Evolutionary conservation across 2,329 filamentous ascomycete species (phyloP).

Genomic region (Acarospora socialis): DNA sequence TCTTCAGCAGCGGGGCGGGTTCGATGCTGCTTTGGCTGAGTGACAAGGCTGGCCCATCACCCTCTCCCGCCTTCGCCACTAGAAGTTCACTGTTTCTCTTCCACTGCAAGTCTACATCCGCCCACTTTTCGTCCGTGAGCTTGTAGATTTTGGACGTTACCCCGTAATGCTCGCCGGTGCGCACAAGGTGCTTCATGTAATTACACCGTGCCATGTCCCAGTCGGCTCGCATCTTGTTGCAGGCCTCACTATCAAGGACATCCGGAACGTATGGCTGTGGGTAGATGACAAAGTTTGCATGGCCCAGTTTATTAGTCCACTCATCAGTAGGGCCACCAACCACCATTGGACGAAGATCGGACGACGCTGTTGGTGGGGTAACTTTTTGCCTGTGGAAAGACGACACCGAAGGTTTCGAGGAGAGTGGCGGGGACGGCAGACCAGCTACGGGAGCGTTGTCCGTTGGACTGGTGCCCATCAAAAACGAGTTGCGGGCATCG

Average conservation of each 20-base stretch:
- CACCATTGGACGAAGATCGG: conserved; percentile 49
- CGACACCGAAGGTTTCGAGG: conserved; percentile 59
- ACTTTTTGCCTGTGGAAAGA: conserved; percentile 49
- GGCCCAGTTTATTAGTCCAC: conserved; percentile 75
- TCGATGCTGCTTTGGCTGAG: conserved; percentile 11
- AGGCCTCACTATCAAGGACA: conserved; percentile 42
- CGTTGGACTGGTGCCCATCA: conserved; percentile 31
- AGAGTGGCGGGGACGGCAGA: conserved; percentile 57
- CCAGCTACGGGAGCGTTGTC: conserved; percentile 34
- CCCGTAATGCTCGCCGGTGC: conserved; percentile 82
- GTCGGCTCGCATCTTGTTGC: conserved; percentile 55
- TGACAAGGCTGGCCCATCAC: conserved; percentile 17
- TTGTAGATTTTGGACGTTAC: conserved; percentile 77
- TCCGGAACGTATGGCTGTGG: conserved; percentile 67
- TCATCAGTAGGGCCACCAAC: conserved; percentile 52
- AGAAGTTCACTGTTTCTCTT: conserved; percentile 53
- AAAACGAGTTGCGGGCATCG: conserved; percentile 35
- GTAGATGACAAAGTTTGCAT: conserved; percentile 82
- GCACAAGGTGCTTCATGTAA: conserved; percentile 77
- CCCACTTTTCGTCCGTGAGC: conserved; percentile 81
- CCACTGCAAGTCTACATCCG: conserved; percentile 63
- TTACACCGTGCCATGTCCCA: conserved; percentile 76
- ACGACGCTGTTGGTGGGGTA: conserved; percentile 31
- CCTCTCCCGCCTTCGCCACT: conserved; percentile 33
- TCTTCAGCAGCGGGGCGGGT: conserved; percentile 6